Evolutionary conservation across 1,139 yeast species (phyloP).

Genomic region (Petasospora rhodanensis): DNA sequence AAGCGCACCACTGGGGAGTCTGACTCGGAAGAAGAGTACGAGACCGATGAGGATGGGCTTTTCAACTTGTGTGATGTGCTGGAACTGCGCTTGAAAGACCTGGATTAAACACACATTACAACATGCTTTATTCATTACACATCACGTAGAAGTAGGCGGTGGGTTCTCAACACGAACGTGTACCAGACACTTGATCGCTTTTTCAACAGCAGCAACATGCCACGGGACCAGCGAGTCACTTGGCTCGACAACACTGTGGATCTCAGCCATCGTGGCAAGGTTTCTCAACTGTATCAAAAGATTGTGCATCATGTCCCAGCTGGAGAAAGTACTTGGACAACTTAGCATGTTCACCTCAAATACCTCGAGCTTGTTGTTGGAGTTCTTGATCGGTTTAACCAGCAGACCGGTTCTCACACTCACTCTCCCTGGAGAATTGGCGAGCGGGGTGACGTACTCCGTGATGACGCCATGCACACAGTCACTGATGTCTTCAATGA

Average conservation of each 20-base stretch:
- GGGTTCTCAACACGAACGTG: conserved; percentile 34
- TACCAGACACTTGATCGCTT: conserved; percentile 45
- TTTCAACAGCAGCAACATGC: conserved; percentile 76
- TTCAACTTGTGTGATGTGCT: too few relatives aligned
- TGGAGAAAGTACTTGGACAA: conserved; percentile 60
- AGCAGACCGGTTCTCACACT: conserved; percentile 73
- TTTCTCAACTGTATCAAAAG: conserved; percentile 66
- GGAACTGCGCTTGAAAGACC: too few relatives aligned
- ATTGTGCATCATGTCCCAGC: conserved; percentile 52
- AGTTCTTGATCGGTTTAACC: conserved; percentile 37
- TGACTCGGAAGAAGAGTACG: too few relatives aligned
- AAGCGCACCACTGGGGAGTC: too few relatives aligned
- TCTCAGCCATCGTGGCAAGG: conserved; percentile 44
- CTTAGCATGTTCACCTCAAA: conserved; percentile 64
- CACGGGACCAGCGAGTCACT: conserved; percentile 58
- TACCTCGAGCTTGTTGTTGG: conserved; percentile 22
- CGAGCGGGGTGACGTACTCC: conserved; percentile 55
- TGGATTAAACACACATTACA: too few relatives aligned
- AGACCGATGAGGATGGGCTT: too few relatives aligned
- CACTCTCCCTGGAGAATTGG: conserved; percentile 65
- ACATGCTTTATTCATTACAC: too few relatives aligned
- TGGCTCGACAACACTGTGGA: conserved; percentile 37
- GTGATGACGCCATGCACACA: conserved; percentile 64
- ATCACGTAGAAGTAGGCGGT: neutral
- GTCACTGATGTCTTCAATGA: conserved; percentile 41